phyloP scores from a whole-genome alignment of 345 rosid species.

The Brassica nigra region DNA sequence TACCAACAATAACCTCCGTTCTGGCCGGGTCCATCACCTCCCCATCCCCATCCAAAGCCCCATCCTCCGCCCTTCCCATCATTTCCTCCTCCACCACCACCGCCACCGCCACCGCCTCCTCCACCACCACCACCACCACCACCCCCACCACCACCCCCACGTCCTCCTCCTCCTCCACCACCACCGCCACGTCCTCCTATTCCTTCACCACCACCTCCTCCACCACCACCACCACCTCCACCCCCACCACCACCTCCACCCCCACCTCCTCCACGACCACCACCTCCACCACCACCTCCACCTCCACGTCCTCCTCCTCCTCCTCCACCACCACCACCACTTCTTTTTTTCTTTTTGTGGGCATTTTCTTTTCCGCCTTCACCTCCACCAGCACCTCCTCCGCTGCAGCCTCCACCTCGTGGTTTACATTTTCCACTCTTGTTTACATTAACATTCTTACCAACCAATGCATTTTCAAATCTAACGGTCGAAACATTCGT shows the following conservation, averaged over 20 bases:
- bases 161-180: neutral
- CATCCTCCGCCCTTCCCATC: constrained; percentile 7
- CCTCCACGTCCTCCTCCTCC: neutral
- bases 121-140: neutral
- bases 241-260: neutral
- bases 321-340: neutral
- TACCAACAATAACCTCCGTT: constrained; percentile 50
- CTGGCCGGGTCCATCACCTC: constrained; percentile 45
- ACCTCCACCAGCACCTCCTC: neutral
- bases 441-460: constrained; percentile 24
- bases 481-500: constrained; percentile 11
- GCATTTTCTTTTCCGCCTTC: neutral
- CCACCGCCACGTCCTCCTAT: neutral
- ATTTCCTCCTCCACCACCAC: constrained; percentile 27
- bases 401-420: neutral
- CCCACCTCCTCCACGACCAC: neutral
- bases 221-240: neutral
- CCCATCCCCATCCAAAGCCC: constrained; percentile 24
- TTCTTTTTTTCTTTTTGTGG: neutral
- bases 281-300: neutral
- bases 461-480: constrained; percentile 24
- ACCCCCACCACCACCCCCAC: neutral
- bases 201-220: neutral
- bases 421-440: constrained; percentile 34
- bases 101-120: neutral